Evolutionary conservation across 768 basidiomycete genomes (phyloP).

Genomic region (Boletellus emodensis): DNA sequence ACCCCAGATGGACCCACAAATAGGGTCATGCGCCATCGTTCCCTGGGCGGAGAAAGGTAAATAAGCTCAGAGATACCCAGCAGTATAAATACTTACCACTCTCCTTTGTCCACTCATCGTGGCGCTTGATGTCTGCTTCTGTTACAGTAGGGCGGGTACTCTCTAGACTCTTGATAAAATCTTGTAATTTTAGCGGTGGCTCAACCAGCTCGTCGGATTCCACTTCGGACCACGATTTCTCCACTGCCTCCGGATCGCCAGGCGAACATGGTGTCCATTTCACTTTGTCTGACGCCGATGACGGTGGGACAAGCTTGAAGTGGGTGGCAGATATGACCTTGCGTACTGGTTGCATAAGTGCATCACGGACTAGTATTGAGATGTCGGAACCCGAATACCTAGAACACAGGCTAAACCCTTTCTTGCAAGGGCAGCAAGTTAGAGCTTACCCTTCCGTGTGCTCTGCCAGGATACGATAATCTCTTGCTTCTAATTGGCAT

Average conservation of each 20-base stretch:
- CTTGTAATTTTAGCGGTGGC: conserved; percentile 70
- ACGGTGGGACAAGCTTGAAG: conserved; percentile 60
- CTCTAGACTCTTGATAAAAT: conserved; percentile 79
- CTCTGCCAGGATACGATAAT: conserved; percentile 78
- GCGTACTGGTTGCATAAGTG: conserved; percentile 96
- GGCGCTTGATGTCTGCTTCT: conserved; percentile 77
- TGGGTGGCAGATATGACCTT: conserved; percentile 96
- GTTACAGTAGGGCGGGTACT: conserved; percentile 86
- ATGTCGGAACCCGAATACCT: conserved; percentile 95
- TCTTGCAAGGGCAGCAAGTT: no score
- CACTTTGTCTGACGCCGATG: conserved; percentile 21
- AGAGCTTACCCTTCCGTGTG: conserved; percentile 72
- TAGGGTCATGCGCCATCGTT: conserved; percentile 31
- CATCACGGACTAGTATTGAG: conserved; percentile 89
- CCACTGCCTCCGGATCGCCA: conserved; percentile 78
- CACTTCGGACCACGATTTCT: conserved; percentile 88
- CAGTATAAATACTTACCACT: conserved; percentile 50
- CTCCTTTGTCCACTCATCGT: conserved; percentile 82
- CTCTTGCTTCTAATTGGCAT: conserved; percentile 71
- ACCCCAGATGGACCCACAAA: background rate
- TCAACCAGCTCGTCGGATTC: conserved; percentile 87
- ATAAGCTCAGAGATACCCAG: background rate
- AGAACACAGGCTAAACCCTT: background rate
- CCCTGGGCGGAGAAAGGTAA: conserved; percentile 9
- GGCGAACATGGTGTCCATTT: conserved; percentile 98